Evolutionary conservation across 768 basidiomycete species (phyloP), one percentile per base, ranked within the genome.

Genomic region (Russula emetica): DNA sequence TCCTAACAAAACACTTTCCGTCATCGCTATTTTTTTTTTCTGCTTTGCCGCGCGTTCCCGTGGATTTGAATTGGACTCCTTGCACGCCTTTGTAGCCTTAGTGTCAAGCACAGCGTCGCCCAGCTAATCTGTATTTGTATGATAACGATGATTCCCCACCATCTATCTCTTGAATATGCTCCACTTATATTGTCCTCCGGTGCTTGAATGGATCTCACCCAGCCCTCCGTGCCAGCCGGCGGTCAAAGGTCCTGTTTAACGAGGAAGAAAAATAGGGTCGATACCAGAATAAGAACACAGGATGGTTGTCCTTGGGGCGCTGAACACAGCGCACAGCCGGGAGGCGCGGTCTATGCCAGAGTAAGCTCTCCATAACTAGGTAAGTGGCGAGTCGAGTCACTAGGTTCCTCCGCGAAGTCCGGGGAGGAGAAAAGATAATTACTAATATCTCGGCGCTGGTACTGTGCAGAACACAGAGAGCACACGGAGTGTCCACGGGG

Each of bases 61-160:
- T 51, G 38, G 40, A 55, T 40, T 13, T 38, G 14, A 16, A 38
- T 32, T 49, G 55, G 56, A 53, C 49, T 28, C 40, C 22, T 55
- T 61, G n/a, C 22, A 42, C 32, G 42, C 26, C 40, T 10, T 22
- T 64, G 63, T 64, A 64, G 63, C 63, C 59, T 22, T 64, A 61
- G 40, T 11, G 40, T 51, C 45, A n/a, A 51, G 38, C 55, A 34
- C 26, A 2, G 24, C 63, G 54, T 55, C 54, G n/a, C 42, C 38
- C n/a, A 26, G 32, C 30, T 36, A 30, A 55, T 60, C 44, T 64
- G 49, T 51, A 42, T 60, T 55, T 24, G n/a, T 54, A 32, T 20
- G n/a, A 16, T 40, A n/a, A 54, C 28, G 14, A 53, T 44, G 32
- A 34, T 38, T 13, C 24, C 47, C 34, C 5, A 16, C 16, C 16